A percentile compares a stretch with the other conserved stretches of the same genome.
These are phyloP conservation scores for Typha latifolia DNA, from an alignment of 176 grass and related monocot genomes.

Conservation along the genomic window DNA sequence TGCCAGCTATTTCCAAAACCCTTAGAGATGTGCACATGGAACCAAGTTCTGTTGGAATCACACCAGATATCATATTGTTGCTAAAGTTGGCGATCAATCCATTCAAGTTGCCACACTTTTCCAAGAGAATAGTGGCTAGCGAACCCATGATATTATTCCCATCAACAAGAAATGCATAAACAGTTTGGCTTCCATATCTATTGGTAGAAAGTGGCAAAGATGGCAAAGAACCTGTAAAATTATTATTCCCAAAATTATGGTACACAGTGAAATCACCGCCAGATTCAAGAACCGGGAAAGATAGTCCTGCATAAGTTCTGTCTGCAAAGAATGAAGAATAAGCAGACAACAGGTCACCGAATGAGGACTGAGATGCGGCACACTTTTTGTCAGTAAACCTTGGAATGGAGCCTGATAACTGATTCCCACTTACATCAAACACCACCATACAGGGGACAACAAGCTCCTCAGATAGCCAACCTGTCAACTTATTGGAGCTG, in stretches of 20 bases:
- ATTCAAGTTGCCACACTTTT: conserved; percentile 45
- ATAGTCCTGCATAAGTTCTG: conserved; percentile 19
- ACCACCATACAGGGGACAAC: conserved; percentile 29
- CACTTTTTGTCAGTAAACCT: conserved; percentile 30
- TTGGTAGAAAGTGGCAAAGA: conserved; percentile 46
- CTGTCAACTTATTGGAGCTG: conserved; percentile 38
- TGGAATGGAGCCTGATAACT: conserved; percentile 32
- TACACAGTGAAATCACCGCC: conserved; percentile 38
- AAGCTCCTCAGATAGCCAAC: conserved; percentile 20
- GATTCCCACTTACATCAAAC: conserved; percentile 37
- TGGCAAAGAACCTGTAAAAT: conserved; percentile 41
- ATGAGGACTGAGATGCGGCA: not conserved
- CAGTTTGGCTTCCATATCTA: conserved; percentile 33
- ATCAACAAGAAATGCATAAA: conserved; percentile 50
- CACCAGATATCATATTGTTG: conserved; percentile 55
- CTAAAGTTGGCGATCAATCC: conserved; percentile 41
- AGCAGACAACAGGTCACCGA: conserved; percentile 17
- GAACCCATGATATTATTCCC: conserved; percentile 60
- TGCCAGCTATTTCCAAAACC: conserved; percentile 60
- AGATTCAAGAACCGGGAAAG: conserved; percentile 15
- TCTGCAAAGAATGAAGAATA: conserved; percentile 42
- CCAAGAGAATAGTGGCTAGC: conserved; percentile 50
- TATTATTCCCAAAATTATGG: conserved; percentile 81
- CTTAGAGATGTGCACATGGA: conserved; percentile 45
- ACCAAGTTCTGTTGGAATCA: conserved; percentile 33